Conservation (phyloP, 306 rosid genomes). For the Rosa lucieae region DNA sequence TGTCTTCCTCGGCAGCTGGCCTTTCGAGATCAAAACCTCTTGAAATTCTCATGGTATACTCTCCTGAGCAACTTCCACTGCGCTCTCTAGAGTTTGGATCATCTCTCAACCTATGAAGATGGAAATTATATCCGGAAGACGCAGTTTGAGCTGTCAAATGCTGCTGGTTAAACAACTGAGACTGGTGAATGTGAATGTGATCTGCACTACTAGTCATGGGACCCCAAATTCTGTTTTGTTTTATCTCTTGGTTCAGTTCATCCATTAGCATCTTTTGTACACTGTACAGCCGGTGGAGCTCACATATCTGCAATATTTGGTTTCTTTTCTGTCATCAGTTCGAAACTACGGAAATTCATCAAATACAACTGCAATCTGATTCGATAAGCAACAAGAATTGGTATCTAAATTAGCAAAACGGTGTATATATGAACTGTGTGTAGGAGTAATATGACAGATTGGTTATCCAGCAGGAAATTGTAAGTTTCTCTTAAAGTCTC, state of each 20-base stretch:
- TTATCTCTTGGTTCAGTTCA: constrained; percentile 49
- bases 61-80: constrained; percentile 83
- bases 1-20: constrained; percentile 57
- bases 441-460: constrained; percentile 10
- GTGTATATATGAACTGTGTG: background rate
- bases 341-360: background rate
- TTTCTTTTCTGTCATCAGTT: constrained; percentile 8
- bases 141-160: constrained; percentile 27
- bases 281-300: constrained; percentile 75
- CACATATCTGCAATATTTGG: constrained; percentile 60
- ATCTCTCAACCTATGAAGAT: constrained; percentile 46
- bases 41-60: constrained; percentile 39
- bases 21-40: constrained; percentile 75
- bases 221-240: constrained; percentile 37
- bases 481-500: background rate
- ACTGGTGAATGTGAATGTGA: constrained; percentile 28
- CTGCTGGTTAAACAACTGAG: constrained; percentile 37
- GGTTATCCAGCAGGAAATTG: background rate
- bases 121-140: constrained; percentile 34
- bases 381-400: background rate
- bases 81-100: constrained; percentile 58
- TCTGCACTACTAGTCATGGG: constrained; percentile 34
- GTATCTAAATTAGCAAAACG: background rate
- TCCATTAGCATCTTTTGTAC: constrained; percentile 81
- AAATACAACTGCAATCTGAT: constrained; percentile 1